phyloP scores from a whole-genome alignment of 1,139 yeast genomes.

The Diutina rugosa region DNA sequence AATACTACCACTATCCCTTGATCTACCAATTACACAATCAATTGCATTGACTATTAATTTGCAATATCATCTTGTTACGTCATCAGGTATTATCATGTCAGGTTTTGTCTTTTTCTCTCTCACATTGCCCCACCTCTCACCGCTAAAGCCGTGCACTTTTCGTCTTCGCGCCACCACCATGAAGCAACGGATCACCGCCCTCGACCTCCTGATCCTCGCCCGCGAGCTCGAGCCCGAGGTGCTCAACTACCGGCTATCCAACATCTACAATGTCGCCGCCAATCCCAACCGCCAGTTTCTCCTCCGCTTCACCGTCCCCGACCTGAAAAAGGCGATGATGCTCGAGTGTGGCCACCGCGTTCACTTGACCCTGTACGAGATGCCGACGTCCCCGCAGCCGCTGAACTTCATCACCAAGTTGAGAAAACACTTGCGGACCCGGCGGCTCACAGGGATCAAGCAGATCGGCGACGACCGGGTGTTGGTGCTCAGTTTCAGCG shows the following conservation, averaged over 20 bases:
- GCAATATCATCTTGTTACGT: too few species aligned
- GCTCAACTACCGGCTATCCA: conserved; percentile 61
- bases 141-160: background rate
- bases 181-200: conserved; percentile 75
- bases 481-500: conserved; percentile 69
- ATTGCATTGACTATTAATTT: too few species aligned
- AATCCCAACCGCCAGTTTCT: conserved; percentile 64
- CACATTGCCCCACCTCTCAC: background rate
- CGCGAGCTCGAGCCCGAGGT: conserved; percentile 48
- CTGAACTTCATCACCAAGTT: conserved; percentile 76
- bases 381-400: conserved; percentile 73
- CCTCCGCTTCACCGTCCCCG: conserved; percentile 74
- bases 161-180: too few species aligned
- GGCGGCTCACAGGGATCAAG: conserved; percentile 59
- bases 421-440: conserved; percentile 73
- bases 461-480: conserved; percentile 75
- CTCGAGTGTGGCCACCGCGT: conserved; percentile 81
- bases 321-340: conserved; percentile 61
- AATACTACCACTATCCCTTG: too few species aligned
- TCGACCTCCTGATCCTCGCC: conserved; percentile 65
- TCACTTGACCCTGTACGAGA: conserved; percentile 67
- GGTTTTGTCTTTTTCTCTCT: too few species aligned
- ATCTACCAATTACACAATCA: too few species aligned
- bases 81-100: too few species aligned
- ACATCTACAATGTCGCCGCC: conserved; percentile 63